These are phyloP conservation scores for Russula lepida DNA, from an alignment of 768 basidiomycete genomes.

Conservation along the genomic window DNA sequence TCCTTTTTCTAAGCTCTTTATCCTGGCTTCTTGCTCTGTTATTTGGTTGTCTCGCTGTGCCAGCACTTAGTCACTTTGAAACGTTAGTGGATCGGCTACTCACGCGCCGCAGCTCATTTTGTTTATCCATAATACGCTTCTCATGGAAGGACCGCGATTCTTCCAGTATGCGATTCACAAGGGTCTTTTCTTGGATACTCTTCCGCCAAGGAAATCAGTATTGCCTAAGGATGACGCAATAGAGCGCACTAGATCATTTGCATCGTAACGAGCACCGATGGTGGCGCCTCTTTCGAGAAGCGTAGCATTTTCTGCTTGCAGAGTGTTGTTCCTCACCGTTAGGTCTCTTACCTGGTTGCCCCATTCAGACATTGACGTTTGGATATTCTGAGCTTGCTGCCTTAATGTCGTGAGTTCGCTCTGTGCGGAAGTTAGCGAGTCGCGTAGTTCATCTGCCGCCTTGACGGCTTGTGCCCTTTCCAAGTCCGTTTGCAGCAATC, in stretches of 20 bases:
- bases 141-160: constrained; percentile 29
- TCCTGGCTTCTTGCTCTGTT: constrained; percentile 26
- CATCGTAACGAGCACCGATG: constrained; percentile 26
- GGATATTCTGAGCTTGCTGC: constrained; percentile 21
- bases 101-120: constrained; percentile 31
- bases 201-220: constrained; percentile 7
- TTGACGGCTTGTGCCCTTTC: constrained; percentile 13
- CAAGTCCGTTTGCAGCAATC: constrained; percentile 16
- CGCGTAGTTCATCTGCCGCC: constrained; percentile 16
- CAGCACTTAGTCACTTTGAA: not conserved
- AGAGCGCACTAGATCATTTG: constrained; percentile 27
- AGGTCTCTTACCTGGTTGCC: constrained; percentile 24
- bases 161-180: constrained; percentile 27
- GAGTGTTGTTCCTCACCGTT: constrained; percentile 16
- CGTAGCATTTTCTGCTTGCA: constrained; percentile 22
- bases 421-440: constrained; percentile 12
- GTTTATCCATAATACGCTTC: constrained; percentile 28
- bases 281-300: constrained; percentile 24
- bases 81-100: not conserved
- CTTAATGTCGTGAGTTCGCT: constrained; percentile 19
- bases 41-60: constrained; percentile 29
- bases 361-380: constrained; percentile 19
- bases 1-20: constrained; percentile 26
- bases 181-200: constrained; percentile 28
- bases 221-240: not conserved